Percentiles rank a stretch among this genome's conserved stretches.
Evolutionary conservation across 345 rosid species (phyloP).

Genomic region (Hibiscus tridactylites): DNA sequence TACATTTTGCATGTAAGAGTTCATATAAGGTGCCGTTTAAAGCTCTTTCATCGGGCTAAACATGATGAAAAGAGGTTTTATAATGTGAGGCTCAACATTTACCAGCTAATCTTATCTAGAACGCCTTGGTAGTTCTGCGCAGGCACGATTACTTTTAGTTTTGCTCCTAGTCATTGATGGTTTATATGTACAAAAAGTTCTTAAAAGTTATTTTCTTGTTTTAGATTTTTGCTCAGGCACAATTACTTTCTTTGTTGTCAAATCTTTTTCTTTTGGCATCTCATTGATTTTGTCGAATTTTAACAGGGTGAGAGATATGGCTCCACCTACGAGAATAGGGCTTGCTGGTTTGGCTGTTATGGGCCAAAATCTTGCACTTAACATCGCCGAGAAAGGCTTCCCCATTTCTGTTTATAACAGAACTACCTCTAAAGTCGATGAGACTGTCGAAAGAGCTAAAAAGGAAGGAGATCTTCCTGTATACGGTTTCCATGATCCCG

Average conservation of each 20-base stretch:
- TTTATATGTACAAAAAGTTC: neutral
- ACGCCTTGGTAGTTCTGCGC: neutral
- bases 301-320: slow-evolving; percentile 49
- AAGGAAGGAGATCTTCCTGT: slow-evolving; percentile 75
- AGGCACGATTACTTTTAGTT: neutral
- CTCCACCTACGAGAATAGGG: slow-evolving; percentile 70
- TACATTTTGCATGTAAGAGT: neutral
- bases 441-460: slow-evolving; percentile 86
- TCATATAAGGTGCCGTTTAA: neutral
- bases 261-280: slow-evolving; percentile 4
- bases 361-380: slow-evolving; percentile 96
- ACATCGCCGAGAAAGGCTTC: slow-evolving; percentile 92
- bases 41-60: neutral
- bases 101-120: neutral
- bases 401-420: slow-evolving; percentile 94
- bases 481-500: slow-evolving; percentile 78
- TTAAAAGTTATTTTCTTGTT: neutral
- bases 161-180: neutral
- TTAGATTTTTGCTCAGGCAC: neutral
- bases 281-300: slow-evolving; percentile 10
- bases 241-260: neutral
- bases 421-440: slow-evolving; percentile 86
- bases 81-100: neutral
- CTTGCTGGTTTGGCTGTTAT: slow-evolving; percentile 95
- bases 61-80: neutral